Evolutionary conservation across 345 rosid species (phyloP).

Genomic region (Dovyalis caffra): DNA sequence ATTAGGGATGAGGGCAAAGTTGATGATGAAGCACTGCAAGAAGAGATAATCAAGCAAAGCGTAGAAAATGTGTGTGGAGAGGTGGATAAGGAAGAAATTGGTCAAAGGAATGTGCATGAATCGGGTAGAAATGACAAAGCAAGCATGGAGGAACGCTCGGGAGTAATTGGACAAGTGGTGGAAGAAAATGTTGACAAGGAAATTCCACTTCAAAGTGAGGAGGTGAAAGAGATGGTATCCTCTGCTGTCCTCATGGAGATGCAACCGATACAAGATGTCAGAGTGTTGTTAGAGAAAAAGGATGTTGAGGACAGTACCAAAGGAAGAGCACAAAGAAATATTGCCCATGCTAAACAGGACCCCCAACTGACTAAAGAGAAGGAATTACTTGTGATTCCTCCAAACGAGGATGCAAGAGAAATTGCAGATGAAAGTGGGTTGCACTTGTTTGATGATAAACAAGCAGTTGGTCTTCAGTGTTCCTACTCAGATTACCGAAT

Average conservation of each 20-base stretch:
- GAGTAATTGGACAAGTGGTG: too few relatives aligned
- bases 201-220: too few relatives aligned
- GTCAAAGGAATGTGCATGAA: too few relatives aligned
- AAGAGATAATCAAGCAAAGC: too few relatives aligned
- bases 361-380: slow-evolving; percentile 2
- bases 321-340: neutral
- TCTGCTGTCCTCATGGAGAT: slow-evolving; percentile 7
- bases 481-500: slow-evolving; percentile 4
- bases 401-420: slow-evolving; percentile 28
- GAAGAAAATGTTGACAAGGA: too few relatives aligned
- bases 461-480: slow-evolving; percentile 6
- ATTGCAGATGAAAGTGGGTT: slow-evolving; percentile 20
- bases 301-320: slow-evolving; percentile 13
- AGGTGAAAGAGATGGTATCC: slow-evolving; percentile 20
- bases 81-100: too few relatives aligned
- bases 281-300: slow-evolving; percentile 48
- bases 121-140: too few relatives aligned
- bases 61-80: too few relatives aligned
- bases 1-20: too few relatives aligned
- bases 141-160: too few relatives aligned
- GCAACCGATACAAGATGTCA: slow-evolving; percentile 38
- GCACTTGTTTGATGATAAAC: slow-evolving; percentile 12
- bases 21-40: too few relatives aligned
- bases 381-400: neutral
- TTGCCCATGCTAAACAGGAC: neutral